Base-by-base conservation (phyloP, 2,329 filamentous ascomycete species). In the Rhinocladiella similis region DNA sequence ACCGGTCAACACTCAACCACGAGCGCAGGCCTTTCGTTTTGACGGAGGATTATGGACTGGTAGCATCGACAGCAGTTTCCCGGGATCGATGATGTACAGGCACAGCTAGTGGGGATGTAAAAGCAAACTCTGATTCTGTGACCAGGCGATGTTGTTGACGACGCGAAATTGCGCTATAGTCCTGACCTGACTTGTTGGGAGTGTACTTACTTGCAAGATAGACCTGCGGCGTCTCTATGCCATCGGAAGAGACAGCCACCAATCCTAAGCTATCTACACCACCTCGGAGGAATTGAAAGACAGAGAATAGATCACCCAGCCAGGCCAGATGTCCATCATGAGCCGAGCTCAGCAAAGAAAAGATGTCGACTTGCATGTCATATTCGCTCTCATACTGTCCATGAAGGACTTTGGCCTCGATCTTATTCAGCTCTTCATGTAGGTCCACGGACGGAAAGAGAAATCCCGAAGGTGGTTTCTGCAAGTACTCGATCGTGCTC, bases 271-370 rank as follows among this genome's bases (percentile, higher is more conserved):
- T 27, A 36, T 43, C 50, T 2, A 25, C 55, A 45, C 47, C 50
- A 27, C 48, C 41, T 19, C 35, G 53, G 18, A 65, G 51, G 1
- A 71, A 71, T 47, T 67, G 70, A 14, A 69, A 60, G 5, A 62
- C 46, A 20, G 39, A 33, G 29, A 57, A 35, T 14, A 60, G 25
- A 41, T 60, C 57, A n/a, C 48, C 50, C 2, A 29, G 10, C 51
- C 68, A 66, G 13, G 9, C 41, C 13, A 75, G 63, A 65, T 90
- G 87, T 1, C 85, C 84, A 66, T 90, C 86, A 62, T 88, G 84
- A 3, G 82, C 80, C 1, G 74, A 74, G 20, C 76, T 75, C 35
- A 85, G 74, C 6, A 83, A 69, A 35, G 75, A 69, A 54, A 81
- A 80, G 2, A 89, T 72, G 25, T 81, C 80, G 6, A 72, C 59